Evolutionary conservation across 73 alveolate species (phyloP).

Genomic region (Tetrahymena malaccensis): DNA sequence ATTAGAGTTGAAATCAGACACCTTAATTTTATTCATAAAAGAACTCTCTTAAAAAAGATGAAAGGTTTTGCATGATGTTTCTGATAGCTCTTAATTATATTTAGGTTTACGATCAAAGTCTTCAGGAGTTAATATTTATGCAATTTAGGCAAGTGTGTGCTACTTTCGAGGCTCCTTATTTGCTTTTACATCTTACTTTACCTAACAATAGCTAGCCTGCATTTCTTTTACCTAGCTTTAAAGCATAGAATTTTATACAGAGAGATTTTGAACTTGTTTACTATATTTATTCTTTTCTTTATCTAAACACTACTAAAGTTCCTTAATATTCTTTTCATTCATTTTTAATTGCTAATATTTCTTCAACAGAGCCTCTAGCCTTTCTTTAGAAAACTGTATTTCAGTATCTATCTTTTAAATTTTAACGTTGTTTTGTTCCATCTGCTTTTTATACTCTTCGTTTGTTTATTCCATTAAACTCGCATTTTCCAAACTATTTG

Average conservation of each 20-base stretch:
- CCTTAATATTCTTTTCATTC: neutral
- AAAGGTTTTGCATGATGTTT: neutral
- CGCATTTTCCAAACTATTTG: neutral
- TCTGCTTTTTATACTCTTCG: neutral
- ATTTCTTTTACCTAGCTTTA: neutral
- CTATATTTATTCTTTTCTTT: neutral
- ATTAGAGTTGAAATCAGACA: neutral
- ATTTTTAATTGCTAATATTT: neutral
- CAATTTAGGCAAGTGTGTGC: neutral
- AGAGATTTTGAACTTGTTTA: neutral
- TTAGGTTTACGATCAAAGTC: neutral
- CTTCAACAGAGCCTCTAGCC: neutral
- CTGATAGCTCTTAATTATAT: neutral
- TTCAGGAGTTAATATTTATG: neutral
- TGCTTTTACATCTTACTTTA: neutral
- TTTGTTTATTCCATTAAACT: neutral
- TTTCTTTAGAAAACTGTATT: neutral
- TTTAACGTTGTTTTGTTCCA: neutral
- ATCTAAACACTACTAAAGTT: neutral
- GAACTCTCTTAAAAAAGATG: neutral
- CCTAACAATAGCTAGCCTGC: neutral
- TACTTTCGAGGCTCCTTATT: neutral
- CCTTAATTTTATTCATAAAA: neutral
- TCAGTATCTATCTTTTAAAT: neutral
- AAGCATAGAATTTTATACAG: neutral